Base-by-base conservation (phyloP, 805 yeast species). In the Starmerella riodocensis region DNA sequence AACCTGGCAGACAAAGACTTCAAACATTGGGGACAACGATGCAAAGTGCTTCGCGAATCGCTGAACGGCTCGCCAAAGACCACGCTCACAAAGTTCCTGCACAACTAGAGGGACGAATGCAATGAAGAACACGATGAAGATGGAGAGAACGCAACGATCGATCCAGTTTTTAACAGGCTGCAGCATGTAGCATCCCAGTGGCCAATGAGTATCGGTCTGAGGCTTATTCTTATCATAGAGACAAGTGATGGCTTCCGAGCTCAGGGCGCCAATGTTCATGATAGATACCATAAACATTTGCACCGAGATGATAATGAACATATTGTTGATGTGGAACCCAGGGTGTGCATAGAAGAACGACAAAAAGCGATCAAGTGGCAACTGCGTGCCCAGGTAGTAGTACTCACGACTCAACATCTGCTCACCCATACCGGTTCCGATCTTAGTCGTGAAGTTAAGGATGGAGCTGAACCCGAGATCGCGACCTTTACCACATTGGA, bases 381-480 rank as follows among this genome's bases (percentile, higher is more conserved):
- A 64, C 51, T 76, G 83, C 2, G 94, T 83, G 1, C 97, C 96
- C 44, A 88, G 59, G 59, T 82, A 84, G 57, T 78, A 88, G 60
- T 86, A 84, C 54, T 88, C 97, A 53, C 97, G 70, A 5, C 94
- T 83, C 25, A 88, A 62, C 58, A 86, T 71, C 58, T 88, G 97
- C 57, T 88, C 97, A 7, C 97, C 97, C 97, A 88, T 88, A 36
- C 97, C 97, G 31, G 94, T 91, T 3, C 97, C 97, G 56, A 88
- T 86, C 62, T 88, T 88, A 2, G 94, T 79, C 0, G 95, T 88
- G 64, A 88, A 88, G 55, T 86, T 88, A 50, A 88, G 65, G 48
- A 88, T 85, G 0, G 95, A 82, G 1, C 85, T 79, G 61, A 88
- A 88, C 3, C 97, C 97, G 40, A 88, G 63, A 63, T 88, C 97